Evolutionary conservation across 1,284 basidiomycete species (phyloP).

Genomic region (Lignosus rhinocerotis): DNA sequence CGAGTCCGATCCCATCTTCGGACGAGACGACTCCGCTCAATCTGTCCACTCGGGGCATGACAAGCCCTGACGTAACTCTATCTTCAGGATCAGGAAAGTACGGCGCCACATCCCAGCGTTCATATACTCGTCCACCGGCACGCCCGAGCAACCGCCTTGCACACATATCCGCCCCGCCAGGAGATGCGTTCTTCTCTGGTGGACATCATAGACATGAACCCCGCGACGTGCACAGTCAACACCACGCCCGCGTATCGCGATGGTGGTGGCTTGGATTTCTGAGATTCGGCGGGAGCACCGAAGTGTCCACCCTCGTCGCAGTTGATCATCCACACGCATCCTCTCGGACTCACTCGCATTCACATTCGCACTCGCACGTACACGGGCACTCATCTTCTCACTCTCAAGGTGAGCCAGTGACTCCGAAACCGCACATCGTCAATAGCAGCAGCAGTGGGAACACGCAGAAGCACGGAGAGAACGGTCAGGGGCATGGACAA

Average conservation of each 20-base stretch:
- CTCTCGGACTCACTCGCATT: slow-evolving; percentile 8
- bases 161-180: slow-evolving; percentile 6
- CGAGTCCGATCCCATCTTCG: not conserved
- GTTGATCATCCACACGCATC: slow-evolving; percentile 10
- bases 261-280: slow-evolving; percentile 17
- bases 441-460: not conserved
- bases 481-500: slow-evolving; percentile 25
- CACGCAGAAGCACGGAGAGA: slow-evolving; percentile 10
- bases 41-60: too few species aligned
- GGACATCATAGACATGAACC: slow-evolving; percentile 48
- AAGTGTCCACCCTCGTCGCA: not conserved
- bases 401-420: not conserved
- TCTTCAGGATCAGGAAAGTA: not conserved
- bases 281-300: slow-evolving; percentile 8
- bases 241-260: slow-evolving; percentile 35
- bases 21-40: slow-evolving; percentile 16
- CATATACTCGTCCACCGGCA: not conserved
- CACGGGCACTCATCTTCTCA: slow-evolving; percentile 11
- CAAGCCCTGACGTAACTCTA: not conserved
- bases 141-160: slow-evolving; percentile 7
- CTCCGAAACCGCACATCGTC: not conserved
- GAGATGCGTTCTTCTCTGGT: slow-evolving; percentile 30
- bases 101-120: slow-evolving; percentile 3
- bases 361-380: slow-evolving; percentile 11
- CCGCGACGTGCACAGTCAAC: slow-evolving; percentile 36